Percentiles rank a stretch among this genome's conserved stretches.
phyloP scores from a whole-genome alignment of 805 yeast species.

The Pichia cabralensis region DNA sequence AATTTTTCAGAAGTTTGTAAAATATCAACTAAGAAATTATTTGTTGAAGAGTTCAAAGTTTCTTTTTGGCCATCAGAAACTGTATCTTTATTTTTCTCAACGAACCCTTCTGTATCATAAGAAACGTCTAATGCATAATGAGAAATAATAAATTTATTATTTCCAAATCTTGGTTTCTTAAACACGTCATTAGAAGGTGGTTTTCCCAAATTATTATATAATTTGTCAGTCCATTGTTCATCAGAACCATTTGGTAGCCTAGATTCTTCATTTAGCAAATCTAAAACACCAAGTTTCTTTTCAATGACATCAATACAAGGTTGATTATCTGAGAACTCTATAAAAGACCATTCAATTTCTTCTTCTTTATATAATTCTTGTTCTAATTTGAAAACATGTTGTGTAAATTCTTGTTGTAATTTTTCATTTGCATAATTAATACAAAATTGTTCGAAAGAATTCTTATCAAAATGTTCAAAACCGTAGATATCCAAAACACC shows the following conservation, averaged over 20 bases:
- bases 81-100: constrained; percentile 95
- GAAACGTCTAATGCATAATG: constrained; percentile 94
- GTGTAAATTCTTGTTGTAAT: constrained; percentile 93
- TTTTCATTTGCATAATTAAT: constrained; percentile 96
- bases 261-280: constrained; percentile 89
- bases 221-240: constrained; percentile 83
- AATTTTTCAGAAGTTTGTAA: constrained; percentile 54
- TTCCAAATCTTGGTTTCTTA: constrained; percentile 91
- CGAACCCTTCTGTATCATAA: constrained; percentile 88
- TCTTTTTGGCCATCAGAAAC: constrained; percentile 94
- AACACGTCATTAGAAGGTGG: constrained; percentile 67
- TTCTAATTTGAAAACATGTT: constrained; percentile 92
- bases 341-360: constrained; percentile 93
- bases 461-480: constrained; percentile 88
- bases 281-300: constrained; percentile 75
- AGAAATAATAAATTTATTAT: constrained; percentile 76
- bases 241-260: constrained; percentile 91
- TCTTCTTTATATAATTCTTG: constrained; percentile 92
- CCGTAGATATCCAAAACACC: constrained; percentile 98
- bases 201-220: constrained; percentile 77
- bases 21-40: constrained; percentile 54
- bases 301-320: constrained; percentile 93
- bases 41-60: constrained; percentile 61
- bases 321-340: constrained; percentile 92
- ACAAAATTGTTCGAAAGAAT: constrained; percentile 96